These are phyloP conservation scores for Fusarium vanettenii DNA, from an alignment of 2,329 filamentous ascomycete species.

Conservation along the genomic window DNA sequence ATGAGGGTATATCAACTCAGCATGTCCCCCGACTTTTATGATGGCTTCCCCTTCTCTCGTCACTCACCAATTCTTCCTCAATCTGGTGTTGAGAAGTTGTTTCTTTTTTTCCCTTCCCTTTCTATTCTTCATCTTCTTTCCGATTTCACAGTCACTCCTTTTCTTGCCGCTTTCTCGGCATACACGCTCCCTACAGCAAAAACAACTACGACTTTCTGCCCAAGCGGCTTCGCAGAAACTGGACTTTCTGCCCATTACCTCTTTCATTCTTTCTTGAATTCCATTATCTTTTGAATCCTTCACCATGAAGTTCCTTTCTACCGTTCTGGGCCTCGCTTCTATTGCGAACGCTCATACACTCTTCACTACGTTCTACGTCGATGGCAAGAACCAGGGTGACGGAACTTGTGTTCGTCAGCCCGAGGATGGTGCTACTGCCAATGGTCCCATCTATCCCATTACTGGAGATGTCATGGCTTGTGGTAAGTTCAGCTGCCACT, in stretches of 20 bases:
- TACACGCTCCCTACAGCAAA: slow-evolving; percentile 19
- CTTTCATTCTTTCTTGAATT: background rate
- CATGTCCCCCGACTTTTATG: slow-evolving; percentile 8
- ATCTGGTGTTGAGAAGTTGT: slow-evolving; percentile 33
- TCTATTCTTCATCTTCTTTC: slow-evolving; percentile 28
- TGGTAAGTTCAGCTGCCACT: slow-evolving; percentile 59
- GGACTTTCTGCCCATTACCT: slow-evolving; percentile 35
- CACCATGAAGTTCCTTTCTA: slow-evolving; percentile 53
- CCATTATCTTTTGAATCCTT: slow-evolving; percentile 36
- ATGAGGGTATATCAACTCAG: slow-evolving; percentile 32
- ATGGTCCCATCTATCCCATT: slow-evolving; percentile 68
- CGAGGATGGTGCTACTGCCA: slow-evolving; percentile 61
- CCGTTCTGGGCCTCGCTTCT: slow-evolving; percentile 51
- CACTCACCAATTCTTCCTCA: slow-evolving; percentile 32
- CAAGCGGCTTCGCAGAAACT: slow-evolving; percentile 39
- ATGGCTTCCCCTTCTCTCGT: slow-evolving; percentile 5
- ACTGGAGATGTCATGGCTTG: slow-evolving; percentile 75
- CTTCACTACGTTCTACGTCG: slow-evolving; percentile 72
- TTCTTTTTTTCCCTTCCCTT: slow-evolving; percentile 13
- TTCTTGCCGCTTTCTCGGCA: slow-evolving; percentile 20
- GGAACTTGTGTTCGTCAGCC: slow-evolving; percentile 79
- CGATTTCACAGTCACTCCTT: slow-evolving; percentile 36
- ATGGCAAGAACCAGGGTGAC: slow-evolving; percentile 74
- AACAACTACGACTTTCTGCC: slow-evolving; percentile 25
- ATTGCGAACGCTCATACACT: slow-evolving; percentile 67